Evolutionary conservation across 768 basidiomycete species (phyloP), one percentile per base, ranked within the genome.

Genomic region (Asterophora parasitica): DNA sequence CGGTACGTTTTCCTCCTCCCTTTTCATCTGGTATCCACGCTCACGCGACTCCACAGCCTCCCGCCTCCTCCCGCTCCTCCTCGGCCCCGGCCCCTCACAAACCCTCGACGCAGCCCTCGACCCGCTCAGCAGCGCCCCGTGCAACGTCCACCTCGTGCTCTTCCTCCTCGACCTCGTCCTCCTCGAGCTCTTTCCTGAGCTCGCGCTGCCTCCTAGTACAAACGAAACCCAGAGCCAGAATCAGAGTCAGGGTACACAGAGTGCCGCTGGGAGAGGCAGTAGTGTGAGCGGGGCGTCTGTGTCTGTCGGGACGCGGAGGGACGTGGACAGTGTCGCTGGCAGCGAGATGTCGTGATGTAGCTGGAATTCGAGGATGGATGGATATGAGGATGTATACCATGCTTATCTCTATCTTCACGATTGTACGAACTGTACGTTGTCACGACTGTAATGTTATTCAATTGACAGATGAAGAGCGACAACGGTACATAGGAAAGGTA

Each of bases 141-240:
- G 92, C 61, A 97, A 96, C 61, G 73, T 78, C 1, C 93, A 93
- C 54, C 72, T 96, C 1, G 66, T 82, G 0, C 68, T 91, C 33
- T 72, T 91, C 55, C 49, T 95, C 1, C 62, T 95, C 12, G 93
- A 96, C 55, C 69, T 82, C 7, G 40, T 90, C 2, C 58, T 94
- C n/a, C 61, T 83, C 31, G 73, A 74, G 2, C 56, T 94, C 31
- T 90, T 92, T 55, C 92, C 93, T 0, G 92, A 93, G 65, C 67
- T 95, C 56, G 75, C 58, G 19, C 30, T 49, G 2, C 39, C 7
- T 3, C 61, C 38, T 17, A 42, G 31, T 31, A 27, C 19, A 2
- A 11, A 16, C 10, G 31, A 23, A 26, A 40, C 7, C 32, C 7
- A 19, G n/a, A 28, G 12, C 19, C 39, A 7, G 16, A 23, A 6